Evolutionary conservation across 352 stramenopile species (phyloP).

Genomic region (Pythium phragmiticola): DNA sequence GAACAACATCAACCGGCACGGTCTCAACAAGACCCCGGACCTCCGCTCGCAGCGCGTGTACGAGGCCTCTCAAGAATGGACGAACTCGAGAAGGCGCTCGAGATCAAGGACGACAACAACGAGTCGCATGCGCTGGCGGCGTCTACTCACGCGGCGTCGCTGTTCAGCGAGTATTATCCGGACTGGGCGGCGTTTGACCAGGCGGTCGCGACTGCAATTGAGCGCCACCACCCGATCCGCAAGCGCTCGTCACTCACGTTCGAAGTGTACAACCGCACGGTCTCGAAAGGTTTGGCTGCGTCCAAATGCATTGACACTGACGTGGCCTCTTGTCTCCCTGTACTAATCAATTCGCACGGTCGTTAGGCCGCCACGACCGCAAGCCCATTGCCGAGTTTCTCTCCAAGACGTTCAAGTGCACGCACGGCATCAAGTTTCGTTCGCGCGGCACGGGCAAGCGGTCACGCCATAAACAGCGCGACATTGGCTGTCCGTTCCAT

Average conservation of each 20-base stretch:
- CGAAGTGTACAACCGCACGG: conserved; percentile 84
- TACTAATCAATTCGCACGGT: not conserved
- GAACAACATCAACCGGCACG: not conserved
- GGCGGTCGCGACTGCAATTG: conserved; percentile 56
- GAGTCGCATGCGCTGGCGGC: conserved; percentile 1
- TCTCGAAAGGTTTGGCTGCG: conserved; percentile 56
- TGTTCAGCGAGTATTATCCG: conserved; percentile 77
- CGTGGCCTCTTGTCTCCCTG: not conserved
- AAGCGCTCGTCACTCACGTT: conserved; percentile 84
- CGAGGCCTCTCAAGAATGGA: conserved; percentile 10
- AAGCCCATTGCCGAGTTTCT: conserved; percentile 73
- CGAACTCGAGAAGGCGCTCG: conserved; percentile 21
- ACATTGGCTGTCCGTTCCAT: conserved; percentile 80
- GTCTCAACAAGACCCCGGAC: not conserved
- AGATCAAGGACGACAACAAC: conserved; percentile 15
- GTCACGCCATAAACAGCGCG: conserved; percentile 59
- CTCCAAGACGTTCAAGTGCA: conserved; percentile 85
- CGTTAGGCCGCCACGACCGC: conserved; percentile 57
- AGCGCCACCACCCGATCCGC: conserved; percentile 70
- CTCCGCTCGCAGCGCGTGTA: not conserved
- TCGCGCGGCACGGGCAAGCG: conserved; percentile 67
- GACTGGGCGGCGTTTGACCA: conserved; percentile 72
- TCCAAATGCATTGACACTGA: not conserved
- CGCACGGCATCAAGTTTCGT: conserved; percentile 82
- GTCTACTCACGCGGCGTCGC: conserved; percentile 19